These are phyloP conservation scores for Datisca glomerata DNA, from an alignment of 306 rosid genomes.

Conservation along the genomic window DNA sequence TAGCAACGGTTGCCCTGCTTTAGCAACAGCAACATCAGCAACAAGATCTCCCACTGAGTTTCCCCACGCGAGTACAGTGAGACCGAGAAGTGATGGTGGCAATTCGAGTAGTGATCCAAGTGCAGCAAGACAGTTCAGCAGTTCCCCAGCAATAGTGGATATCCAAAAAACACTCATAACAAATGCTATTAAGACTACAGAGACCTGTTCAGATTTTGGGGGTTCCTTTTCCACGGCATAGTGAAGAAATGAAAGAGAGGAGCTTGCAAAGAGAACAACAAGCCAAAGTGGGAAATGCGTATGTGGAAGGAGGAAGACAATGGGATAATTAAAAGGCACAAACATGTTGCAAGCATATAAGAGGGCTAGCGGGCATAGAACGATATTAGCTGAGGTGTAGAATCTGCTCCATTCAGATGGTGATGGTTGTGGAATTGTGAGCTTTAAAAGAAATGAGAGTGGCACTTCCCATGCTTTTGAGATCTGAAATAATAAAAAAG, in stretches of 20 bases:
- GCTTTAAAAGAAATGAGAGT: constrained; percentile 50
- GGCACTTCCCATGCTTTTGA: constrained; percentile 61
- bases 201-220: constrained; percentile 72
- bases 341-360: constrained; percentile 70
- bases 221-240: constrained; percentile 55
- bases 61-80: constrained; percentile 97
- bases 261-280: constrained; percentile 56
- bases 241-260: constrained; percentile 76
- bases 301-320: constrained; percentile 71
- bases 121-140: constrained; percentile 79
- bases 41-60: constrained; percentile 95
- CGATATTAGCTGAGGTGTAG: constrained; percentile 70
- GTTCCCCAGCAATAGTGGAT: constrained; percentile 79
- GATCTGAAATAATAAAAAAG: constrained; percentile 33
- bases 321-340: constrained; percentile 53
- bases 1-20: constrained; percentile 93
- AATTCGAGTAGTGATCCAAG: constrained; percentile 57
- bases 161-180: constrained; percentile 96
- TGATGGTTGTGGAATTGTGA: constrained; percentile 70
- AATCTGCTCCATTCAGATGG: constrained; percentile 83
- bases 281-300: constrained; percentile 77
- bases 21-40: constrained; percentile 90
- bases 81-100: constrained; percentile 73
- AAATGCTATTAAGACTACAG: constrained; percentile 62
- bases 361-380: constrained; percentile 66